Base-by-base conservation (phyloP, 208 protist species). In the Histomonas meleagridis region DNA sequence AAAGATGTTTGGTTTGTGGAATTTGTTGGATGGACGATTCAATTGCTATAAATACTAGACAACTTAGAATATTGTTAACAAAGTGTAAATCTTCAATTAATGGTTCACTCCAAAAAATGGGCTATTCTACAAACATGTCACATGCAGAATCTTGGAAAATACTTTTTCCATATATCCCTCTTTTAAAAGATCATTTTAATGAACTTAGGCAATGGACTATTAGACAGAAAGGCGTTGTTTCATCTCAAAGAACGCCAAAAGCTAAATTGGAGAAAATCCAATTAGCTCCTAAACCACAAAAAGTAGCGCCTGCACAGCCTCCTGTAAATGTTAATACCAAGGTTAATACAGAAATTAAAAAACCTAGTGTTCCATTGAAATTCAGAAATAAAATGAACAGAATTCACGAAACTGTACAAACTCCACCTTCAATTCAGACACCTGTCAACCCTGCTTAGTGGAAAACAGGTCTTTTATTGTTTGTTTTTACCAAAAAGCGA, bases 41-140 rank as follows among this genome's bases (percentile, higher is more conserved):
- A n/a, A 76, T 76, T 43, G 65, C 65, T 9, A 76, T 76, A 7
- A 76, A 76, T n/a, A 76, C 65, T 2, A 38, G 65, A 43, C 65
- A 76, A 76, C 32, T 76, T 9, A 38, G 65, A 76, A 46, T 76
- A 18, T n/a, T 76, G 16, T 21, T 76, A 9, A 46, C 65, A 3
- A 76, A 76, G 35, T 76, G 65, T 76, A 76, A 76, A 21, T 76
- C 65, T 21, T 76, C 65, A 35, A 76, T 76, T 35, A 76, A 76
- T 21, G 65, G 65, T 46, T 76, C 65, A 46, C n/a, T 76, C 32
- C 65, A 76, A 35, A 76, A 76, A 35, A 76, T 76, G 65, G 65
- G 65, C n/a, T 76, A 76, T 21, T 46, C 65, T 9, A 76, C 65
- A 76, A 76, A 43, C 46, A 10, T 35, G n/a, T 46, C 65, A 76